Evolutionary conservation across 2,329 filamentous ascomycete species (phyloP), one percentile per base, ranked within the genome.

Genomic region (Shiraia bambusicola): DNA sequence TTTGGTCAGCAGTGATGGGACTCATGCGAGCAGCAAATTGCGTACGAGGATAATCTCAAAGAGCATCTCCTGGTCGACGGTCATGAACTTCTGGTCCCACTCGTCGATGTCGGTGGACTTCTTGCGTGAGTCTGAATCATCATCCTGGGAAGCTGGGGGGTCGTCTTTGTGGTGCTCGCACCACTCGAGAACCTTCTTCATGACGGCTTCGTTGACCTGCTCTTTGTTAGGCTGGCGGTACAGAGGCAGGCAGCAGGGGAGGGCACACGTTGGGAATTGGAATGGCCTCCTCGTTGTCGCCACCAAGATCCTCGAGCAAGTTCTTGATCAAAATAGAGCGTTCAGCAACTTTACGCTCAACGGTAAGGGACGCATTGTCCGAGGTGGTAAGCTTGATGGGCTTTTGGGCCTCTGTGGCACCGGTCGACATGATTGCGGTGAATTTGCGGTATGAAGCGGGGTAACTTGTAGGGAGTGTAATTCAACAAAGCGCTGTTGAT

Each of bases 21-120:
- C n/a, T n/a, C n/a, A 7, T 15, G 14, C 11, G 28, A 26, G 14
- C 37, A 25, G 22, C 9, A 22, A 16, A 47, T 22, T 25, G 55
- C 85, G 45, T 80, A 93, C 89, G 17, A 98, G 80, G 59, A 98
- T 98, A 65, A 98, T 97, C 77, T 98, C 93, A 58, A 98, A 98
- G 2, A 98, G 82, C 93, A 98, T 97, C 74, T 98, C 93, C 68
- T 98, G 93, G 69, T 98, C 93, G 13, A 98, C 93, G 73, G 97
- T 92, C 93, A 98, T 97, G 72, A 97, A 98, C 75, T 98, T 98
- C 72, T 97, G 92, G 61, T 98, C 93, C 93, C 93, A 98, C 73
- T 98, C 93, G 46, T 97, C 93, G 55, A 98, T 98, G 61, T 98
- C 93, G 33, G 93, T 97, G 1, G 91, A 95, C 82, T 95, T 96